A percentile compares a stretch with the other conserved stretches of the same genome.
phyloP scores from a whole-genome alignment of 2,329 filamentous ascomycete species.

The Dactylellina haptotyla region DNA sequence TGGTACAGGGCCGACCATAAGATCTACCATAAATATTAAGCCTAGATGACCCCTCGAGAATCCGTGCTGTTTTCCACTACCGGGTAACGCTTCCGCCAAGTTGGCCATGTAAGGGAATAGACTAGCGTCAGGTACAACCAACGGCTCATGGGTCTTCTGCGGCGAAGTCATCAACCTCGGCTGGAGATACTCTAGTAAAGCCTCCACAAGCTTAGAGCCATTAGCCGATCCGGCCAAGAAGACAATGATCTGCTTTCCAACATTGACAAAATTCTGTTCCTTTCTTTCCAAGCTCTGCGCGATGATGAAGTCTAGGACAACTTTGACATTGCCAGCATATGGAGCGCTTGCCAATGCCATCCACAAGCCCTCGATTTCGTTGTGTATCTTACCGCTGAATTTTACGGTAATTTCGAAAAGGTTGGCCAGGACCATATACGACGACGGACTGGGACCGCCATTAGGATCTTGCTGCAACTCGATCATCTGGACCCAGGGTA shows the following conservation, averaged over 20 bases:
- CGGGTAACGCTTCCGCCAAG: constrained; percentile 78
- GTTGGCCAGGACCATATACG: constrained; percentile 94
- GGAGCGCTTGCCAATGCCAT: constrained; percentile 93
- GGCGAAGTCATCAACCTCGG: constrained; percentile 97
- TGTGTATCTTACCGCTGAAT: constrained; percentile 85
- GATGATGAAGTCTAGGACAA: constrained; percentile 97
- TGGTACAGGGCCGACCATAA: constrained; percentile 92
- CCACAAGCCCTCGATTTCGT: constrained; percentile 97
- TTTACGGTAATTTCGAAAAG: constrained; percentile 96
- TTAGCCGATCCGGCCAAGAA: constrained; percentile 88
- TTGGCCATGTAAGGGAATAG: constrained; percentile 90
- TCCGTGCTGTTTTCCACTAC: constrained; percentile 88
- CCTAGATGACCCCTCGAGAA: constrained; percentile 93
- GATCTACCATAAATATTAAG: constrained; percentile 89
- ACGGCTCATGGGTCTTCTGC: constrained; percentile 77
- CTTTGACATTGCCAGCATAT: constrained; percentile 89
- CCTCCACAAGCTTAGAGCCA: constrained; percentile 92
- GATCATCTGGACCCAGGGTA: constrained; percentile 96
- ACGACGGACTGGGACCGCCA: constrained; percentile 86
- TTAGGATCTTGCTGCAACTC: constrained; percentile 92
- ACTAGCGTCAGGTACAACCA: constrained; percentile 76
- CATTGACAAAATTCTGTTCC: constrained; percentile 98
- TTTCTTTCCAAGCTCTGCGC: constrained; percentile 88
- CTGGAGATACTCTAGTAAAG: constrained; percentile 86
- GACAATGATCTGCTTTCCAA: constrained; percentile 97